phyloP scores from a whole-genome alignment of 1,139 yeast genomes.

The Wickerhamomyces sp. region DNA sequence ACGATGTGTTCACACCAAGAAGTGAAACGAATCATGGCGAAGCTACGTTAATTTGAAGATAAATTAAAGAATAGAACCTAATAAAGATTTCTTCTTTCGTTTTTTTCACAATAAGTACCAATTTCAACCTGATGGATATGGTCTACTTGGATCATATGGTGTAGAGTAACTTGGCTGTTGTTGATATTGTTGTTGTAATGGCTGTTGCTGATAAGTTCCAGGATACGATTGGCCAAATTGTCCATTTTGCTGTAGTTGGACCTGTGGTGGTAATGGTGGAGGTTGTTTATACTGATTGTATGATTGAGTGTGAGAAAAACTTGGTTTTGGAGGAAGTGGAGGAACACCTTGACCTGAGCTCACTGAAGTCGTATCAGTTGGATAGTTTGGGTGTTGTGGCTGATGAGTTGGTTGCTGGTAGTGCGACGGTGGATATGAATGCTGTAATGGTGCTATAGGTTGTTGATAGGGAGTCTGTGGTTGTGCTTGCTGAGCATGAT shows the following conservation, averaged over 20 bases:
- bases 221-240: not conserved
- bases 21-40: slow-evolving; percentile 1
- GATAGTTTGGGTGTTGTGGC: slow-evolving; percentile 4
- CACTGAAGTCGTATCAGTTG: too few relatives aligned
- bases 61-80: not conserved
- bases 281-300: not conserved
- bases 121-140: slow-evolving; percentile 5
- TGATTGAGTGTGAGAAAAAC: not conserved
- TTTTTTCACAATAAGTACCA: not conserved
- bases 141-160: slow-evolving; percentile 17
- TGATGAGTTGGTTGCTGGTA: slow-evolving; percentile 6
- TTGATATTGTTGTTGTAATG: slow-evolving; percentile 1
- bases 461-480: too few relatives aligned
- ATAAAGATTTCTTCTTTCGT: not conserved
- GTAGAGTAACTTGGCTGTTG: slow-evolving; percentile 7
- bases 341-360: not conserved
- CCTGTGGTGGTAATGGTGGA: slow-evolving; percentile 6
- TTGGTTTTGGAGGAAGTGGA: not conserved
- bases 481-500: too few relatives aligned
- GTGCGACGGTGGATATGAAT: not conserved
- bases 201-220: not conserved
- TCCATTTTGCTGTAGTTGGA: too few relatives aligned
- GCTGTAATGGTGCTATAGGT: slow-evolving; percentile 8
- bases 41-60: slow-evolving; percentile 1
- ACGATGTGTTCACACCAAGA: slow-evolving; percentile 29